Evolutionary conservation across 306 rosid genomes (phyloP), one percentile per base, ranked within the genome.

Genomic region (Quercus berberidifolia): DNA sequence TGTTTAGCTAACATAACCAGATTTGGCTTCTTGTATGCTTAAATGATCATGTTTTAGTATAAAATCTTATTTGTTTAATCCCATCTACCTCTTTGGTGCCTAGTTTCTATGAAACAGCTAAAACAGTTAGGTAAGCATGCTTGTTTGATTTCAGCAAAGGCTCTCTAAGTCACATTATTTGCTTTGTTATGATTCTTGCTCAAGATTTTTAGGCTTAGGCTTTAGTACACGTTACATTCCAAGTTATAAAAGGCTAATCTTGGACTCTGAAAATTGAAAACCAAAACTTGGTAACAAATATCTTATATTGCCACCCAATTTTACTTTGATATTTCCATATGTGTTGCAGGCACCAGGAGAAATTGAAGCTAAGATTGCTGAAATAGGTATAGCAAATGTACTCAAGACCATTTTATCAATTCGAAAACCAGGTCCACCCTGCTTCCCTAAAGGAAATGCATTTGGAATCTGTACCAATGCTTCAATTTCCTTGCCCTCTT

Each of bases 361-460:
- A 26, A 67, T 60, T 17, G 90, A 87, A 60, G 86, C 77, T 38
- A 33, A 77, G 75, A 28, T 85, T 18, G 80, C 79, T 25, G 10
- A 74, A 65, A 70, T 31, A 26, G 83, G 71, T 0, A 74, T 75
- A 6, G 67, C 17, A 20, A 51, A 84, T 68, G 73, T 73, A 6
- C 11, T 84, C 1, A 84, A 80, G 77, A 87, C 71, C 68, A 56
- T 85, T 5, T 59, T 85, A 4, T 71, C 87, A 19, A 55, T 20
- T 21, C 80, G 87, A 0, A 20, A 23, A 18, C 31, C 79, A n/a
- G 87, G 79, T 35, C 85, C 91, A 10, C 85, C 82, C 31, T 80
- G 81, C 54, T 10, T 87, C 11, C 85, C 84, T 1, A 80, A 80
- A 28, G 89, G 11, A 41, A 46, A 64, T 6, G 85, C 71, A 55